Conservation (phyloP, 1,139 yeast genomes). For the Arxiozyma heterogenica region DNA sequence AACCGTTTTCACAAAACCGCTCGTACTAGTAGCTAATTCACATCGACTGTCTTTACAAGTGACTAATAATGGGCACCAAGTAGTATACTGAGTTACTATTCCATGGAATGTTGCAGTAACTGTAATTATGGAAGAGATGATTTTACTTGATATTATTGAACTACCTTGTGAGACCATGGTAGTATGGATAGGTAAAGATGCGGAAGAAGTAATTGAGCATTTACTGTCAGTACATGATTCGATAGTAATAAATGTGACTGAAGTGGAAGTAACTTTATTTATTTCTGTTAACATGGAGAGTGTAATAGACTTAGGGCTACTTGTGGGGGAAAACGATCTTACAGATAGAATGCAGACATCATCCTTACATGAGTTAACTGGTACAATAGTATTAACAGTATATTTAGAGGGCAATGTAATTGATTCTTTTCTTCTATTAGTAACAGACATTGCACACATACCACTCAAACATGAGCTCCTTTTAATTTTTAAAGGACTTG, state of each 20-base stretch:
- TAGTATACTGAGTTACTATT: conserved; percentile 29
- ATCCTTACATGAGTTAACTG: neutral
- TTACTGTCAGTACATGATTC: neutral
- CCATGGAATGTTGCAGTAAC: conserved; percentile 25
- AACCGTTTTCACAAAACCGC: neutral
- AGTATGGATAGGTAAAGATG: conserved; percentile 2
- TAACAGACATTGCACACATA: neutral
- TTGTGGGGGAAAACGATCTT: neutral
- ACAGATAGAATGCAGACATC: neutral
- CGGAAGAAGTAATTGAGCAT: neutral
- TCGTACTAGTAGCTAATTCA: neutral
- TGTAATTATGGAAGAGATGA: conserved; percentile 34
- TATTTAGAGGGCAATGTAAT: neutral
- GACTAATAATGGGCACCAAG: conserved; percentile 31
- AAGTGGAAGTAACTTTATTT: neutral
- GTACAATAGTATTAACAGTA: neutral
- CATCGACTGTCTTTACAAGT: conserved; percentile 1
- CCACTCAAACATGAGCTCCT: neutral
- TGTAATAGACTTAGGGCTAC: neutral
- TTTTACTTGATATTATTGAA: neutral
- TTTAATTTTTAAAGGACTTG: no score
- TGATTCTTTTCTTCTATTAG: neutral
- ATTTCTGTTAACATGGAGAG: neutral
- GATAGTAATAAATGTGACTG: neutral
- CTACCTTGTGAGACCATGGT: neutral